Percentiles rank a stretch among this genome's conserved stretches.
These are phyloP conservation scores for Thalassiosira mediterranea DNA, from an alignment of 352 stramenopile species.

Conservation along the genomic window DNA sequence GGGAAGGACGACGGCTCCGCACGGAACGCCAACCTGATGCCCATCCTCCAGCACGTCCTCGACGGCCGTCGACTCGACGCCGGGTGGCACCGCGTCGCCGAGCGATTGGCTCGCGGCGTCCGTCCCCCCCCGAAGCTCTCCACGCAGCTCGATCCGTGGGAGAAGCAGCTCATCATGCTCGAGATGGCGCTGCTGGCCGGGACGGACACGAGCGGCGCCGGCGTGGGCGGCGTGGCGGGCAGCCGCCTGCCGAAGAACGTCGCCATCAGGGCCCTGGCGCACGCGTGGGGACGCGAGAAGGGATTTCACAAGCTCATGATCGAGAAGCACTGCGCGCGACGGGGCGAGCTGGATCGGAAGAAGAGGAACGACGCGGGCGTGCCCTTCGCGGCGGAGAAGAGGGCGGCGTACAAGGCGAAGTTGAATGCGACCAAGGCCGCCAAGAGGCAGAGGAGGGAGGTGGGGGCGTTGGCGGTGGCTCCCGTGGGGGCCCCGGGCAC, in stretches of 20 bases:
- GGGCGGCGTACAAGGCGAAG: constrained; percentile 9
- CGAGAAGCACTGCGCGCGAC: constrained; percentile 54
- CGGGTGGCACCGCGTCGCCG: constrained; percentile 68
- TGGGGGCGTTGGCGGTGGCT: neutral
- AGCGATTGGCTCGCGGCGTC: constrained; percentile 61
- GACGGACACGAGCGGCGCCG: constrained; percentile 16
- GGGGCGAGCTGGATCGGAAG: constrained; percentile 68
- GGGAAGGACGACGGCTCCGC: neutral
- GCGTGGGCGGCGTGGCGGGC: no score
- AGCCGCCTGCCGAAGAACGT: constrained; percentile 26
- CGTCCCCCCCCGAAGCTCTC: constrained; percentile 42
- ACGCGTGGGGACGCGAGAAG: constrained; percentile 70
- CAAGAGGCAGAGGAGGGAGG: constrained; percentile 10
- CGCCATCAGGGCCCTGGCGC: constrained; percentile 58
- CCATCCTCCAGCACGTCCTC: constrained; percentile 57
- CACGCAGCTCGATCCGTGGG: constrained; percentile 68
- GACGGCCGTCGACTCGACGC: constrained; percentile 48
- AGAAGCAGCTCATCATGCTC: constrained; percentile 65
- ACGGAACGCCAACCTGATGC: constrained; percentile 22
- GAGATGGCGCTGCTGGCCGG: constrained; percentile 52
- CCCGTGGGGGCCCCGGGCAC: neutral
- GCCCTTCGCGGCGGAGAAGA: constrained; percentile 18
- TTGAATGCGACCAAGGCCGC: neutral
- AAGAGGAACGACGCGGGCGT: constrained; percentile 55
- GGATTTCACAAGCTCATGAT: constrained; percentile 61